These are phyloP conservation scores for Aspergillus sp. DNA, from an alignment of 2,329 filamentous ascomycete species.

Conservation along the genomic window DNA sequence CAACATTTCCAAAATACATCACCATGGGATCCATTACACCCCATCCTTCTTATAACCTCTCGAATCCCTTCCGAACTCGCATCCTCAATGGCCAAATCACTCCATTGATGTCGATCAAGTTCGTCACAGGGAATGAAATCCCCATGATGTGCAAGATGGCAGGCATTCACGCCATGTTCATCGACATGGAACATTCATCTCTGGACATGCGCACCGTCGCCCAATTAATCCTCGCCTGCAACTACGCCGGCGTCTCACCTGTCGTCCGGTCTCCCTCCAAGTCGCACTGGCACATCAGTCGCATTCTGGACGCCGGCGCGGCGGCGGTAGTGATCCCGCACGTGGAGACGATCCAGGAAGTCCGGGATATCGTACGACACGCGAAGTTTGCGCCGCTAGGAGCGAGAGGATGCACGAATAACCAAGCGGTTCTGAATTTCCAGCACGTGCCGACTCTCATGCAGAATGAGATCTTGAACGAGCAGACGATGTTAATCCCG, in stretches of 20 bases:
- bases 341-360: constrained; percentile 38
- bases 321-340: constrained; percentile 45
- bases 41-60: constrained; percentile 14
- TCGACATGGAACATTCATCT: constrained; percentile 48
- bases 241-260: constrained; percentile 41
- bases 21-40: constrained; percentile 20
- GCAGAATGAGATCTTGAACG: constrained; percentile 37
- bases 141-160: constrained; percentile 43
- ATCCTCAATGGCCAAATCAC: constrained; percentile 30
- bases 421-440: constrained; percentile 39
- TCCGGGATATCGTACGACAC: constrained; percentile 35
- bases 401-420: constrained; percentile 36
- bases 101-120: constrained; percentile 30
- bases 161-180: constrained; percentile 43
- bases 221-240: constrained; percentile 41
- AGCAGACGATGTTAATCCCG: constrained; percentile 41
- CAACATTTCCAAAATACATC: not conserved
- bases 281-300: constrained; percentile 38
- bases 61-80: constrained; percentile 30
- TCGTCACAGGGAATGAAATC: constrained; percentile 36
- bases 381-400: constrained; percentile 42
- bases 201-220: constrained; percentile 37
- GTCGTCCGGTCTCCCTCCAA: constrained; percentile 45
- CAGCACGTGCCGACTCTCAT: constrained; percentile 31
- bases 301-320: constrained; percentile 44